Evolutionary conservation across 495 filamentous ascomycete genomes (phyloP), one percentile per base, ranked within the genome.

Genomic region (Evernia prunastri): DNA sequence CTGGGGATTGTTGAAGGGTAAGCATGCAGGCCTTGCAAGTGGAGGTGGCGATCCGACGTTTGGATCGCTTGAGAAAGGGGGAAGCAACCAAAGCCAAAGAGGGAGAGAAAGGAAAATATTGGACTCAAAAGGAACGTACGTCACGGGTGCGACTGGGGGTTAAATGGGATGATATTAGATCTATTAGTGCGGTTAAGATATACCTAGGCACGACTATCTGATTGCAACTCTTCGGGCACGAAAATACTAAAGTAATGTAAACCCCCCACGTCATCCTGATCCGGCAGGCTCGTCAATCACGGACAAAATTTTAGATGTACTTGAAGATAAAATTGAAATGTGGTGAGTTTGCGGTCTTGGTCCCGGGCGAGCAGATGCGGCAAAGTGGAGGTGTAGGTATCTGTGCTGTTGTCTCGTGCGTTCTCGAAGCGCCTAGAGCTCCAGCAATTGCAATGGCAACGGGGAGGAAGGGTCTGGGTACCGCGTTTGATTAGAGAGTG

Each of bases 261-360:
- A 29, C 56, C 47, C 33, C n/a, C 62, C 31, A n/a, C 31, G 47
- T 37, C 54, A 64, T 64, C 62, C 40, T 64, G 62, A 58, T 58
- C 54, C 54, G 56, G 62, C 62, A 64, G 62, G 62, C 43, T 64
- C 42, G 42, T 64, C 13, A 58, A 56, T 12, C 11, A 36, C 20
- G 9, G 40, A 39, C 6, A 20, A 39, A 59, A 18, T 29, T 12
- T 43, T 59, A 42, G 31, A 27, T 37, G 40, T 58, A 64, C 62
- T 35, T 40, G 31, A 51, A 35, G 20, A 31, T 36, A 17, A 27
- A 36, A 39, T 4, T 33, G 42, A 39, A 25, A 49, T 23, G 23
- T 49, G 7, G 31, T 23, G 47, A 35, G 11, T 23, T 18, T 43
- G 49, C 7, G 49, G 27, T 31, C 27, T n/a, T 12, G 25, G 17